Conservation (phyloP, 257 asterid genomes). For the Schizonepeta tenuifolia region DNA sequence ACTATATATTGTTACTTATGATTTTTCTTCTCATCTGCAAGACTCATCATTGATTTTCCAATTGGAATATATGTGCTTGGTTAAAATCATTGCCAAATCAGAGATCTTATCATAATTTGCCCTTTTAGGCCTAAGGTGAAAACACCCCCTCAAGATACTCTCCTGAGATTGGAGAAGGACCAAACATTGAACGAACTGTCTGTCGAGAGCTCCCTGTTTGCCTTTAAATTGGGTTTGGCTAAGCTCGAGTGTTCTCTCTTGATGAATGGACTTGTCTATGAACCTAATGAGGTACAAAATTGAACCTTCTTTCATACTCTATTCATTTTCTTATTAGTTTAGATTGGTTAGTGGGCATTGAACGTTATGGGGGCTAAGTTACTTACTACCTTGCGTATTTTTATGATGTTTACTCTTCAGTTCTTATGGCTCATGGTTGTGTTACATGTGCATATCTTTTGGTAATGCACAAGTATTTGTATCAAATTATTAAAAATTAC, state of each 20-base stretch:
- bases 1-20: not conserved
- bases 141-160: conserved; percentile 87
- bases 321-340: conserved; percentile 17
- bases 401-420: conserved; percentile 1
- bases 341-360: conserved; percentile 20
- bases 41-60: conserved; percentile 24
- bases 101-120: conserved; percentile 36
- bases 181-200: conserved; percentile 62
- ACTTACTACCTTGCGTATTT: conserved; percentile 3
- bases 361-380: conserved; percentile 23
- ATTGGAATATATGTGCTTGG: conserved; percentile 8
- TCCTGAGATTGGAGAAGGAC: conserved; percentile 79
- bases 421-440: not conserved
- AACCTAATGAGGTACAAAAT: conserved; percentile 75
- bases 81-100: conserved; percentile 10
- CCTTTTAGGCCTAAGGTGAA: conserved; percentile 71
- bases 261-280: conserved; percentile 96
- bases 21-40: conserved; percentile 28
- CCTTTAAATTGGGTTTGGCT: conserved; percentile 80
- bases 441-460: not conserved
- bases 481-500: conserved; percentile 5
- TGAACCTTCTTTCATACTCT: conserved; percentile 17
- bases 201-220: conserved; percentile 79
- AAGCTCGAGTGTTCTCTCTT: conserved; percentile 81
- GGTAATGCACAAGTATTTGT: not conserved